A percentile compares a stretch with the other conserved stretches of the same genome.
These are phyloP conservation scores for Draba incana DNA, from an alignment of 345 rosid species.

Conservation along the genomic window DNA sequence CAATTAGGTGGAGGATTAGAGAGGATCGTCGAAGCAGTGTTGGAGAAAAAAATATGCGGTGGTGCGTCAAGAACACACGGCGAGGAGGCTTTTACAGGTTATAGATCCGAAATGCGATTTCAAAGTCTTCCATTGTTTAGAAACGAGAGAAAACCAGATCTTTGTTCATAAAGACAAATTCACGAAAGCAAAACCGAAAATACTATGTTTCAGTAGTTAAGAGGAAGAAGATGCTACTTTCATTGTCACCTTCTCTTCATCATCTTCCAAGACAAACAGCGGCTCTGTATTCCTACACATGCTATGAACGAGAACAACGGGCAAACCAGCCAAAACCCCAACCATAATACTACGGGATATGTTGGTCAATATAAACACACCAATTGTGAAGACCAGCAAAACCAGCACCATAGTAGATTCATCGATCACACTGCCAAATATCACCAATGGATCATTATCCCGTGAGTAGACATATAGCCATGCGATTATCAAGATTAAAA, in stretches of 20 bases:
- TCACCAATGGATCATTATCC: slow-evolving; percentile 48
- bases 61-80: slow-evolving; percentile 68
- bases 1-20: slow-evolving; percentile 55
- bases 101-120: slow-evolving; percentile 66
- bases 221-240: slow-evolving; percentile 29
- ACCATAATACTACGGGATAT: slow-evolving; percentile 44
- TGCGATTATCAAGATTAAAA: slow-evolving; percentile 46
- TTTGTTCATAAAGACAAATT: not conserved
- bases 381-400: slow-evolving; percentile 46
- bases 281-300: slow-evolving; percentile 49
- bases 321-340: slow-evolving; percentile 49
- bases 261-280: slow-evolving; percentile 44
- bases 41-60: slow-evolving; percentile 64
- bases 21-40: slow-evolving; percentile 58
- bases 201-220: slow-evolving; percentile 15
- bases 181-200: not conserved
- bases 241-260: slow-evolving; percentile 37
- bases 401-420: slow-evolving; percentile 46
- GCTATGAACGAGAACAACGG: slow-evolving; percentile 53
- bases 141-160: not conserved
- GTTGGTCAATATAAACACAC: slow-evolving; percentile 46
- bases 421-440: slow-evolving; percentile 46
- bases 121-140: slow-evolving; percentile 59
- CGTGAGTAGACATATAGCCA: slow-evolving; percentile 64
- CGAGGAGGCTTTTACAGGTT: slow-evolving; percentile 60